Base-by-base conservation (phyloP, 306 rosid genomes). In the Quercus suber region DNA sequence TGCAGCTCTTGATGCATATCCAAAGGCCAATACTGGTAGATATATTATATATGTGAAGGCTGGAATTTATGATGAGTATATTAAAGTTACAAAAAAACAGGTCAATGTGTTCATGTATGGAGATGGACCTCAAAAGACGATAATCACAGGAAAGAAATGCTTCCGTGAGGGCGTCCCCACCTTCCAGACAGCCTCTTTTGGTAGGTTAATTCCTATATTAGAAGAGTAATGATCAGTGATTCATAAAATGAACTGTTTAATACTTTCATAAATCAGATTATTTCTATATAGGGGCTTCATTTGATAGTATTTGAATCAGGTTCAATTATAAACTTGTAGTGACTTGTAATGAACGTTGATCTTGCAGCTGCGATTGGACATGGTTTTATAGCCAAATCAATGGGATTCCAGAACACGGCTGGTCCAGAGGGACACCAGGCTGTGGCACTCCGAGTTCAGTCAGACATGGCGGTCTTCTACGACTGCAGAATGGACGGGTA, bases 371-470 rank as follows among this genome's bases (percentile, higher is more conserved):
- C 76, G 5, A 3, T 64, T 0, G 97, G 89, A 23, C 0, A 2
- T 0, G 87, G 91, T 3, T 91, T 93, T 85, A 72, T 91, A 0
- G 85, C 71, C 33, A 86, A 86, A 82, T 55, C 76, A 4, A 89
- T 93, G 87, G 87, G 85, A 72, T 86, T 93, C 73, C 71, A 55
- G 21, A 93, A 93, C 94, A 89, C 90, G 0, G 98, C 98, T 0
- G 98, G 98, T 3, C 73, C 97, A 0, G 45, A 30, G 4, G 92
- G 88, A 7, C 93, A 89, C 69, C 98, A 91, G 69, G 94, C 97
- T 2, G 98, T 94, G 78, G 97, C 98, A 2, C 88, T 94, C 5
- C 87, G 91, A 0, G 89, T 89, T 12, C 93, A 83, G 61, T 88
- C 89, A 6, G 97, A 81, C 33, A 79, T 31, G 37, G 84, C 93